Base-by-base conservation (phyloP, 106 monocot species). In the Allium fistulosum region DNA sequence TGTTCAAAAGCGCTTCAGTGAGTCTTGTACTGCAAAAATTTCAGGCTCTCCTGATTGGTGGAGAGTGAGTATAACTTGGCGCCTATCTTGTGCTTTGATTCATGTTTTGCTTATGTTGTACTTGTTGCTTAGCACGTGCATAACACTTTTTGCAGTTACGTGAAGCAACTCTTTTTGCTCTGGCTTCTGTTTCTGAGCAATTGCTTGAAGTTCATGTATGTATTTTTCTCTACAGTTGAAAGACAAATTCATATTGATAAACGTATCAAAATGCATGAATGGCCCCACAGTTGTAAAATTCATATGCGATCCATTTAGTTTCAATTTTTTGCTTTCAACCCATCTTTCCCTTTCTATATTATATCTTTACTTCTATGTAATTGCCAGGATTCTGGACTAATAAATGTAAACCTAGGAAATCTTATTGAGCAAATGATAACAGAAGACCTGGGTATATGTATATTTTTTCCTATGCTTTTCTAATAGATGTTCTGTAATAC, bases 81-180 rank as follows among this genome's bases (percentile, higher is more conserved):
- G 37, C 37, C 37, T 63, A 7, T 63, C 16, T 46, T 46, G 37
- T n/a, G 13, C 63, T 14, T 63, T 63, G 37, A n/a, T 46, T 37
- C 37, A 55, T 55, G 6, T 47, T 55, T 56, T 17, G 22, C 18
- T 60, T 16, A 10, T 72, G 7, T 48, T 47, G 11, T 10, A 46
- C n/a, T 56, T 17, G 10, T 8, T 46, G 48, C 46, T 52, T 14
- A 37, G 37, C 4, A 37, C 57, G 9, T 57, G 7, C 11, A 46
- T 22, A 26, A 11, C 11, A 52, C 51, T 52, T 55, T 6, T 74
- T 67, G 58, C 92, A 97, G 96, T 77, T 92, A 49, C 80, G 72
- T 68, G 96, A 97, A 77, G 96, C 96, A 72, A 78, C 84, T 47
- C 76, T 92, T 62, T 92, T 92, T 87, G 88, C 89, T 9, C 51